Evolutionary conservation across 176 grass and related monocot species (phyloP).

Genomic region (Thalia dealbata): DNA sequence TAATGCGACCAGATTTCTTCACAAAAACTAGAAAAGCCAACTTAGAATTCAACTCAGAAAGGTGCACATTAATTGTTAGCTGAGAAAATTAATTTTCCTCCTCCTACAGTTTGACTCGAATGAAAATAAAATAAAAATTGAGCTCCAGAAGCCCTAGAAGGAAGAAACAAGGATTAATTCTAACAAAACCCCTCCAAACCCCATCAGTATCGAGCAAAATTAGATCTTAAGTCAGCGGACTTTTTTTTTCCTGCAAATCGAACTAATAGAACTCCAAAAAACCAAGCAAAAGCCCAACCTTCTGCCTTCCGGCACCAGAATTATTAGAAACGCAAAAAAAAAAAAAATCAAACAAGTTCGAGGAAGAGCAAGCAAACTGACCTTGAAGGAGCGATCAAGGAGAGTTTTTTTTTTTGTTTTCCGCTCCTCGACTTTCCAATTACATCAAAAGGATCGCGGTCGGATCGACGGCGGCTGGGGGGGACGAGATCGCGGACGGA

Average conservation of each 20-base stretch:
- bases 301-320: neutral
- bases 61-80: neutral
- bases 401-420: neutral
- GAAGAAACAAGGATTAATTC: neutral
- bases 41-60: neutral
- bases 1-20: neutral
- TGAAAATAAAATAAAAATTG: neutral
- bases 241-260: neutral
- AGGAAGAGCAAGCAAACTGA: neutral
- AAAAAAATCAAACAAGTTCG: constrained; percentile 1
- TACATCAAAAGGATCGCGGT: neutral
- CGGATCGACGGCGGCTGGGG: neutral
- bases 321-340: neutral
- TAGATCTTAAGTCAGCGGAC: neutral
- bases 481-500: neutral
- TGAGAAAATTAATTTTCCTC: neutral
- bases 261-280: neutral
- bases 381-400: neutral
- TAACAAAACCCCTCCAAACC: neutral
- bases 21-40: neutral
- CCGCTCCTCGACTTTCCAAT: neutral
- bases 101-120: too few relatives aligned
- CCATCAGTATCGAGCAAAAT: neutral
- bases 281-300: neutral
- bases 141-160: neutral